phyloP scores from a whole-genome alignment of 192 early-diverging fungal species.

The Coemansia sp. region DNA sequence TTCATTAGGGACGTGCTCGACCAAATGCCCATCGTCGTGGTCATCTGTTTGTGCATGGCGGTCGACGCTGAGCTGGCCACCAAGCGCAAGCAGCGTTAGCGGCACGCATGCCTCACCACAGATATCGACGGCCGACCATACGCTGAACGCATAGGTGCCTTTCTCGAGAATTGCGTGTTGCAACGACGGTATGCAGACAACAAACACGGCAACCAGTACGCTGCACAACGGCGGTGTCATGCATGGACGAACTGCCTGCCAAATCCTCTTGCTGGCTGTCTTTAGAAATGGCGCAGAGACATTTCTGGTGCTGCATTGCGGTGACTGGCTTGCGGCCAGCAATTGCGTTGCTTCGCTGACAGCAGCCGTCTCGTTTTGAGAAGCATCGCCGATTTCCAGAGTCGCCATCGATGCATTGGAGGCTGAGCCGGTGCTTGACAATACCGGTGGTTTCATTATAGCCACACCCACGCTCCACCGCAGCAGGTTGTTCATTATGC shows the following conservation, averaged over 20 bases:
- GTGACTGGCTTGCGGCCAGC: background rate
- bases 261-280: constrained; percentile 2
- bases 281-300: background rate
- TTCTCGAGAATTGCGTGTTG: constrained; percentile 18
- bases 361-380: background rate
- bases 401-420: background rate
- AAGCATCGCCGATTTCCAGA: background rate
- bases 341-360: background rate
- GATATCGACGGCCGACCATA: constrained; percentile 58
- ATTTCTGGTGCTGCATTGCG: background rate
- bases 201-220: constrained; percentile 17
- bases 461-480: constrained; percentile 75
- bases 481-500: constrained; percentile 72
- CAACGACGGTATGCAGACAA: constrained; percentile 20
- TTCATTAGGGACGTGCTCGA: constrained; percentile 1
- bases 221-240: constrained; percentile 31
- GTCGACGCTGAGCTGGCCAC: constrained; percentile 59
- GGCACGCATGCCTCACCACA: constrained; percentile 75
- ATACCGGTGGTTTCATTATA: constrained; percentile 43
- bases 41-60: background rate
- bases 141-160: constrained; percentile 24
- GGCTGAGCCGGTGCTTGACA: background rate
- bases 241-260: constrained; percentile 8
- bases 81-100: constrained; percentile 68
- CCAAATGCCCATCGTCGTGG: background rate